Base-by-base conservation (phyloP, 192 early-diverging fungal genomes). In the Coemansia umbellata region DNA sequence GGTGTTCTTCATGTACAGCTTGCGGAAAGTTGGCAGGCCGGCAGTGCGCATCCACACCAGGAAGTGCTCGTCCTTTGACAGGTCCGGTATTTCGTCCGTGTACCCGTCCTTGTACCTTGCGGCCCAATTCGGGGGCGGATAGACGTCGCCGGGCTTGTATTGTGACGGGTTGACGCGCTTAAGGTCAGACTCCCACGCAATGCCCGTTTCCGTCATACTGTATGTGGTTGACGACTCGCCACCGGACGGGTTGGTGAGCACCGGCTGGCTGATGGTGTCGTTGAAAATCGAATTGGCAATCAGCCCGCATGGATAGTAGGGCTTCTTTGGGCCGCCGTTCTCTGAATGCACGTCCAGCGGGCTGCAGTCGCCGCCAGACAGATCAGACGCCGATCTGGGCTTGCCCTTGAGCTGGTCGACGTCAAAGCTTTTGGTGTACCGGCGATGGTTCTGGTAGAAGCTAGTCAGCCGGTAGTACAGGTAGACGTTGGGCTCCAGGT, bases 31-130 rank as follows among this genome's bases (percentile, higher is more conserved):
- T 26, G 97, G 97, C 44, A 96, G 79, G 8, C 95, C 93, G 15
- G 93, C 93, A 0, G 90, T 91, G 31, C 95, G 82, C 94, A 99
- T 96, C 97, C 97, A 99, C 15, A 99, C 97, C 58, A 94, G 89
- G 58, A 99, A 90, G 37, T 87, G 83, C 74, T 95, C 86, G 78
- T 90, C 78, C 8, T 58, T 49, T 13, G 60, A 48, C 27, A 90
- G 78, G 55, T 97, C 69, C 19, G 86, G 81, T 28, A 84, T 72
- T 22, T 31, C 31, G 19, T 31, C 9, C 1, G 50, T 58, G 19
- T 66, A 58, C 14, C 74, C 81, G 43, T 80, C 63, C 6, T 82
- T 78, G 53, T 81, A 95, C 8, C 72, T 65, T 3, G 53, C 72
- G 10, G 33, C 37, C 97, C 97, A 99, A 60, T 87, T 83, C 23